Base-by-base conservation (phyloP, 2,329 filamentous ascomycete species). In the Phoma sp. region DNA sequence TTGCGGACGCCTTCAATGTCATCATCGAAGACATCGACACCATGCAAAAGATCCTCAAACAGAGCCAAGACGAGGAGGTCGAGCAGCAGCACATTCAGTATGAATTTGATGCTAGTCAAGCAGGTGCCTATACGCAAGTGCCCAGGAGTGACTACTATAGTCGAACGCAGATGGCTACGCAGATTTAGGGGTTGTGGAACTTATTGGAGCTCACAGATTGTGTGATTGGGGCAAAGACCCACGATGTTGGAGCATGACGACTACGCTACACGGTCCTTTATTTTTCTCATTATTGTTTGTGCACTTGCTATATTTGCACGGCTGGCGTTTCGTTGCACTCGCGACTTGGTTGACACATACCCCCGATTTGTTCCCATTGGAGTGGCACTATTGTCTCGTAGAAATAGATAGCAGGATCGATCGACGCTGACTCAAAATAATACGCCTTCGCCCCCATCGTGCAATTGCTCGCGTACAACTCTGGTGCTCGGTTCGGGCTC, bases 1-100 rank as follows among this genome's bases (percentile, higher is more conserved):
- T 96, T 30, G 80, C 80, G 34, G 80, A 83, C 14, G 85, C 90
- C 4, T 96, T 96, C 73, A 93, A 96, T 64, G 85, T 87, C 25
- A 86, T 86, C 11, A 87, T 92, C 53, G 68, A 75, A 20, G 90
- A 93, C 69, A 91, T 93, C 54, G 83, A 87, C 67, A 70, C 75
- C 23, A 79, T 79, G 71, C 80, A 82, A 65, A 60, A 63, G 50
- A 72, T 82, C 26, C 49, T 76, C 59, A 68, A 69, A 50, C 69
- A 72, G 7, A 79, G 74, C 56, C 79, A 81, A 61, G 68, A 74
- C 23, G 55, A 64, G 28, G 47, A 42, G 5, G 57, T 61, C 23
- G 48, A 56, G 9, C 53, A 46, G 36, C 42, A 50, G 26, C 42
- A 40, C 1, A 45, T 50, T 5, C 53, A 47, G 18, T 54, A 54